Base-by-base conservation (phyloP, 495 filamentous ascomycete species). In the Penicillium ochrochloron region DNA sequence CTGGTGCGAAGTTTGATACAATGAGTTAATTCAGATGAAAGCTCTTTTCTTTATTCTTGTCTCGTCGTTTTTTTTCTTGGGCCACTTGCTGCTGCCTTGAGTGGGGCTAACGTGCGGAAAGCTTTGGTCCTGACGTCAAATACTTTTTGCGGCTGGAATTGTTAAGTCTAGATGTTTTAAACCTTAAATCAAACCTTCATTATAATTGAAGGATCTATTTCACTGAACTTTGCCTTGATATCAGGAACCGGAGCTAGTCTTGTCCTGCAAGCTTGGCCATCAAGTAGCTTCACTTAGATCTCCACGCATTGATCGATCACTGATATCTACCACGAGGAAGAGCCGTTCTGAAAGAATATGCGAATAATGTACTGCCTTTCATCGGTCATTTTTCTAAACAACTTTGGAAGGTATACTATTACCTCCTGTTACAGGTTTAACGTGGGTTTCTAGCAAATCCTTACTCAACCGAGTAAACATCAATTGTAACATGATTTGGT, bases 401-500 rank as follows among this genome's bases (percentile, higher is more conserved):
- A 4, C 25, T 4, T 27, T 27, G 25, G 17, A 48, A 23, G 42
- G 6, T 23, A 9, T 8, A 23, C 8, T 23, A 48, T 19, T 23
- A 0, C 42, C 6, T 23, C 19, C 42, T 12, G 2, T 19, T n/a
- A 42, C n/a, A 1, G 1, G n/a, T 19, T 6, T 19, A 8, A 1
- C 8, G n/a, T 44, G 7, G 10, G 25, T 12, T 48, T 25, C 19
- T 12, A 19, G 19, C 2, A 17, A 3, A 34, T 56, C 21, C 31
- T 55, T 31, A 64, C 37, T 59, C 46, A 50, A 64, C 62, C 0
- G 44, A 51, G 19, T 60, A 64, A 8, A 60, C 50, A 48, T 64
- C 62, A 64, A 64, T 64, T 6, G 48, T 59, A 39, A 64, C 62
- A 60, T 64, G 62, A 15, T 52, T 46, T 19, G 37, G 57, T 25